Conservation (phyloP, 2,329 filamentous ascomycete species). For the Epicoccum sorghinum region DNA sequence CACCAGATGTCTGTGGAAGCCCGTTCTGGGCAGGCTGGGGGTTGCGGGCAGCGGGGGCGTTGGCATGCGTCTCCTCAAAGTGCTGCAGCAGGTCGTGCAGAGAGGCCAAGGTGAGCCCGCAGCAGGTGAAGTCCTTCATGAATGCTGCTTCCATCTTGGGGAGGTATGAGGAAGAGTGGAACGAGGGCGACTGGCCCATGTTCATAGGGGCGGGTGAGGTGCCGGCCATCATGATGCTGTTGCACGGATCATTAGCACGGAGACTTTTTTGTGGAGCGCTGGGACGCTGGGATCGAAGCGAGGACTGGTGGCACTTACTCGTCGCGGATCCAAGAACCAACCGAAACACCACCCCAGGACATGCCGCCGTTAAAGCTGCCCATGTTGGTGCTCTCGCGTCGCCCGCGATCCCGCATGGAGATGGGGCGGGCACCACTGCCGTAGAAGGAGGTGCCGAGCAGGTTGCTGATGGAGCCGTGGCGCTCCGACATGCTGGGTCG, state of each 20-base stretch:
- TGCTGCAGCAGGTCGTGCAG: conserved; percentile 95
- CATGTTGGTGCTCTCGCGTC: conserved; percentile 65
- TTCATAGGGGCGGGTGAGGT: conserved; percentile 83
- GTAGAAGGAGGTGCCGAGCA: conserved; percentile 57
- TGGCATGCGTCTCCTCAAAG: conserved; percentile 93
- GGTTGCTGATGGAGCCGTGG: conserved; percentile 61
- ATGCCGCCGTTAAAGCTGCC: conserved; percentile 75
- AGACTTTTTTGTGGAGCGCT: conserved; percentile 6
- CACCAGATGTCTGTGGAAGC: conserved; percentile 38
- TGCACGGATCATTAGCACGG: conserved; percentile 29
- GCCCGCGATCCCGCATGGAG: conserved; percentile 61
- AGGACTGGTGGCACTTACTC: conserved; percentile 72
- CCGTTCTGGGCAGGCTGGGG: conserved; percentile 57
- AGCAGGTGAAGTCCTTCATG: conserved; percentile 97
- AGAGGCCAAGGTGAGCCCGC: conserved; percentile 84
- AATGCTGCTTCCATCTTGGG: conserved; percentile 97
- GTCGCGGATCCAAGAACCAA: conserved; percentile 95
- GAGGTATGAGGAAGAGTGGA: conserved; percentile 94
- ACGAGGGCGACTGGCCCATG: conserved; percentile 83
- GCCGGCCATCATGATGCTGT: conserved; percentile 90
- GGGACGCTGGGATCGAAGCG: not conserved
- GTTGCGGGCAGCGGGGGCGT: conserved; percentile 62
- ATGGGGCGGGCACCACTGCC: conserved; percentile 66
- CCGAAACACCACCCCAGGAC: conserved; percentile 96
- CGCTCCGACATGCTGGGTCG: conserved; percentile 50